Conservation (phyloP, 768 basidiomycete species). For the Goffeauzyma gilvescens region DNA sequence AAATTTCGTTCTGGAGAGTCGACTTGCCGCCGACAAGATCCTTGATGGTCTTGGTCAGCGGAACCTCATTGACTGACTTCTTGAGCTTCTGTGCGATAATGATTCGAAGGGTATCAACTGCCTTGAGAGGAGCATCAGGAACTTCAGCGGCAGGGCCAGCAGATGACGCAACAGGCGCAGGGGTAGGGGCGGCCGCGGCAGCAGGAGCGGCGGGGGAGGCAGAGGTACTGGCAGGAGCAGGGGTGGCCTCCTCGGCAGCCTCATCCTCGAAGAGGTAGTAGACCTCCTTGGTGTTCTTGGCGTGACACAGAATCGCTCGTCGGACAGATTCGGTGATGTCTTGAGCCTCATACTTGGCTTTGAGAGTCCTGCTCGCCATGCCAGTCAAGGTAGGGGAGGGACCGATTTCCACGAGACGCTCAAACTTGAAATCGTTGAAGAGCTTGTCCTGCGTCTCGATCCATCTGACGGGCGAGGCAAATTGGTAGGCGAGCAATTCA, state of each 20-base stretch:
- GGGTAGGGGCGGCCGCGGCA: conserved; percentile 32
- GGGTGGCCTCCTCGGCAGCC: conserved; percentile 33
- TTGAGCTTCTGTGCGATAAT: conserved; percentile 97
- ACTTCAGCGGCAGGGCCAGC: conserved; percentile 52
- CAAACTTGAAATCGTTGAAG: conserved; percentile 68
- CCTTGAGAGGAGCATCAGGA: conserved; percentile 80
- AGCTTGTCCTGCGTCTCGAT: conserved; percentile 95
- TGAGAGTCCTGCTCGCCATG: conserved; percentile 27
- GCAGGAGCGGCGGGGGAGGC: conserved; percentile 33
- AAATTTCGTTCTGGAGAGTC: conserved; percentile 92
- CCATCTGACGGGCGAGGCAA: conserved; percentile 87
- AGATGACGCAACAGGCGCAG: conserved; percentile 33
- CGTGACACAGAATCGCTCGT: conserved; percentile 71
- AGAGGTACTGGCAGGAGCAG: conserved; percentile 24
- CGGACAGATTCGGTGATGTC: conserved; percentile 67
- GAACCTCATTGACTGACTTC: conserved; percentile 76
- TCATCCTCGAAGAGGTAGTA: conserved; percentile 97
- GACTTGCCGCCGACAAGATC: conserved; percentile 97
- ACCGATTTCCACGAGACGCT: conserved; percentile 85
- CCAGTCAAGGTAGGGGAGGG: conserved; percentile 91
- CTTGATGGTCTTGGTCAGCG: conserved; percentile 84
- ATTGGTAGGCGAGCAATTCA: conserved; percentile 86
- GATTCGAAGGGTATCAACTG: conserved; percentile 63
- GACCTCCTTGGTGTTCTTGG: conserved; percentile 90
- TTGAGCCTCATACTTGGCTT: conserved; percentile 63